phyloP scores from a whole-genome alignment of 106 monocot species.

The Dioscorea zingiberensis region DNA sequence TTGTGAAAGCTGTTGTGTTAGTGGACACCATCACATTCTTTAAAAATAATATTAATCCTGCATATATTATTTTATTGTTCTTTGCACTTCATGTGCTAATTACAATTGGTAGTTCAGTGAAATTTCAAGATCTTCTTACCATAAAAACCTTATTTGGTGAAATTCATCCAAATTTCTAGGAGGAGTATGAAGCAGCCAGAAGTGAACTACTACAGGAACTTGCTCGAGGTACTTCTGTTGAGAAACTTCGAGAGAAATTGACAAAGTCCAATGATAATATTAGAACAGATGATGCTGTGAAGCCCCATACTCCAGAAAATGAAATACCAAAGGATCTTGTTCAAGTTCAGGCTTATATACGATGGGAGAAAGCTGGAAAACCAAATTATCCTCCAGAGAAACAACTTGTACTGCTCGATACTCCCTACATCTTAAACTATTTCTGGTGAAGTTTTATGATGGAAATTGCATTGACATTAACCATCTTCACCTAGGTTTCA shows the following conservation, averaged over 20 bases:
- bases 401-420: slow-evolving; percentile 36
- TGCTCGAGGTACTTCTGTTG: slow-evolving; percentile 56
- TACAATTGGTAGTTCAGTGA: too few species aligned
- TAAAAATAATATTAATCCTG: too few species aligned
- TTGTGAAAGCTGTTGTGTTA: too few species aligned
- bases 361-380: slow-evolving; percentile 77
- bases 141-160: too few species aligned
- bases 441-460: too few species aligned
- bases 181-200: slow-evolving; percentile 84
- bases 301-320: slow-evolving; percentile 2
- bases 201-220: slow-evolving; percentile 71
- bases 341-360: slow-evolving; percentile 65
- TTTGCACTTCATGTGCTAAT: too few species aligned
- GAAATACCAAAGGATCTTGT: slow-evolving; percentile 57
- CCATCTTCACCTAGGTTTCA: too few species aligned
- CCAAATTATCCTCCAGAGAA: slow-evolving; percentile 66
- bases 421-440: neutral
- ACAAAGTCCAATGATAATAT: slow-evolving; percentile 29
- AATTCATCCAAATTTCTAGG: slow-evolving; percentile 27
- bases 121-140: too few species aligned
- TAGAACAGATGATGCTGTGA: slow-evolving; percentile 6
- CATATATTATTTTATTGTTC: too few species aligned
- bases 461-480: too few species aligned
- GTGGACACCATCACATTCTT: too few species aligned
- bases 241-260: slow-evolving; percentile 55